Base-by-base conservation (phyloP, 805 yeast genomes). In the Barnettozyma salicaria region DNA sequence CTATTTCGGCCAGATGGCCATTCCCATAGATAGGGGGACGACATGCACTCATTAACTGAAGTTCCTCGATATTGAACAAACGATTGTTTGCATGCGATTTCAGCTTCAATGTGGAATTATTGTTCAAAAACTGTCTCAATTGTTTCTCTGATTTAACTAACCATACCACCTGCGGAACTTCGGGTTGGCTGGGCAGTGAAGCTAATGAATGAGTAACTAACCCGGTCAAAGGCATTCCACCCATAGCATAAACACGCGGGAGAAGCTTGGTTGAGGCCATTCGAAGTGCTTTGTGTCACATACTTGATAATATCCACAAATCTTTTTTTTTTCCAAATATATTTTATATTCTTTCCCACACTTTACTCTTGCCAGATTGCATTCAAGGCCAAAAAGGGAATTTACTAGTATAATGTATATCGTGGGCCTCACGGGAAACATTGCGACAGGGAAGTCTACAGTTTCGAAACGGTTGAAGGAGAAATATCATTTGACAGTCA, bases 391-490 rank as follows among this genome's bases (percentile, higher is more conserved):
- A n/a, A 29, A 11, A 32, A 17, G 14, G 22, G 12, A 27, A 14
- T 8, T 8, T 8, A 26, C 19, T 27, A 4, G 12, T 7, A 21
- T n/a, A 19, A 90, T 92, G 98, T 71, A 92, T 30, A 71, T 92
- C 22, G 72, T 92, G 6, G 99, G 99, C 1, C 71, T 92, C n/a
- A 92, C 98, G 0, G 99, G 99, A 2, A 96, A 97, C 2, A 92
- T 92, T 34, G 96, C 96, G 5, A 73, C 92, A n/a, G 99, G 99
- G 3, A 92, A 92, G 53, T 81, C 95, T 14, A 90, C 97, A 0
- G 97, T 85, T 0, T 85, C 96, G 0, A 53, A 62, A 13, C 58
- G 72, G 24, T 61, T 92, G 9, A 43, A 58, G 5, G 71, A 74
- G 8, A 60, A 74, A 9, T 70, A 78, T 51, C 53, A 65, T 2